Evolutionary conservation across 2,329 filamentous ascomycete genomes (phyloP).

Genomic region (Stagonosporopsis vannaccii): DNA sequence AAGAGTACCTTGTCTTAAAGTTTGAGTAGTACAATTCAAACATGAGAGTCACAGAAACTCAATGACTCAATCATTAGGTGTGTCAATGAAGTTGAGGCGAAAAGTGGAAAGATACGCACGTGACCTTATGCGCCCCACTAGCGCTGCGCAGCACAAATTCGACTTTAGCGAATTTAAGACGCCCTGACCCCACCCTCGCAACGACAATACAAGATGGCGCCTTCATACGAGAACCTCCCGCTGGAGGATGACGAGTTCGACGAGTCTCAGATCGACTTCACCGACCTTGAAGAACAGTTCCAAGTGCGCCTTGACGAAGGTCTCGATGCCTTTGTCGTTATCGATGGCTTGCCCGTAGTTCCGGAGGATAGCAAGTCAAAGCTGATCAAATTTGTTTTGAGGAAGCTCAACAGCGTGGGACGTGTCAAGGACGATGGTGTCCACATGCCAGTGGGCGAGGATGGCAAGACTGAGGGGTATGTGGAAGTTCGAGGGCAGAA

Average conservation of each 20-base stretch:
- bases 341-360: conserved; percentile 91
- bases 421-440: conserved; percentile 85
- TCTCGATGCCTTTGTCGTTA: conserved; percentile 93
- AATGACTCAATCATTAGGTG: background rate
- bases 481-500: conserved; percentile 38
- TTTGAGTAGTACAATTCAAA: background rate
- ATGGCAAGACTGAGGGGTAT: conserved; percentile 86
- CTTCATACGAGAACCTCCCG: conserved; percentile 88
- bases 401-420: conserved; percentile 88
- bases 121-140: conserved; percentile 12
- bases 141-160: conserved; percentile 38
- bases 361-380: conserved; percentile 91
- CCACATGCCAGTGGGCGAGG: conserved; percentile 91
- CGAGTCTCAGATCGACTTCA: conserved; percentile 93
- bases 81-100: background rate
- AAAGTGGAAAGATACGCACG: background rate
- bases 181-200: conserved; percentile 29
- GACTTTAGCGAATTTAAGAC: conserved; percentile 26
- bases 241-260: conserved; percentile 89
- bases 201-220: conserved; percentile 74
- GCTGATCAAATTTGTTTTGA: conserved; percentile 93
- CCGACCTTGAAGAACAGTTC: conserved; percentile 91
- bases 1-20: background rate
- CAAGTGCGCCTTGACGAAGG: conserved; percentile 96
- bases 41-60: background rate